Conservation (phyloP, 768 basidiomycete species). For the Phylloporus sp. region DNA sequence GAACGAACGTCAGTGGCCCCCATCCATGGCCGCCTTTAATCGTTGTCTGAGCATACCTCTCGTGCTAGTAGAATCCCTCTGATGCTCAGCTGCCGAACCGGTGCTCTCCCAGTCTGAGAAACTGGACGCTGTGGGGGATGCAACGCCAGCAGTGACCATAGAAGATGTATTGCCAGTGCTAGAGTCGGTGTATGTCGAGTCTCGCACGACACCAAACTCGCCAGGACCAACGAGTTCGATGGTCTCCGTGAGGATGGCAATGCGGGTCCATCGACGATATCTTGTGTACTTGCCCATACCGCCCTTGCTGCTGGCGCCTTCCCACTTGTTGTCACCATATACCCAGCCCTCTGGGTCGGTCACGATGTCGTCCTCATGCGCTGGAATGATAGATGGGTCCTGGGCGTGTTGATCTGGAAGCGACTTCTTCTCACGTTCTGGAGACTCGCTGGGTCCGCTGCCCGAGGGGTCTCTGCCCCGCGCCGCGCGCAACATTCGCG, state of each 20-base stretch:
- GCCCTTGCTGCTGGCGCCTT: slow-evolving; percentile 65
- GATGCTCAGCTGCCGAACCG: slow-evolving; percentile 20
- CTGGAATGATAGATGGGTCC: slow-evolving; percentile 28
- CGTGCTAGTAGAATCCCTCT: slow-evolving; percentile 13
- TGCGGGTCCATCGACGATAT: slow-evolving; percentile 80
- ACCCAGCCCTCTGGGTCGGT: slow-evolving; percentile 93
- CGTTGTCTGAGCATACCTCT: slow-evolving; percentile 27
- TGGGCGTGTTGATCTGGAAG: slow-evolving; percentile 24
- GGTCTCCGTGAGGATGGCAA: slow-evolving; percentile 73
- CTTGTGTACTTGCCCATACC: slow-evolving; percentile 93
- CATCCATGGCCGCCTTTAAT: slow-evolving; percentile 29
- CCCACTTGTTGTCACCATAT: slow-evolving; percentile 96
- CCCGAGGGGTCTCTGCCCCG: slow-evolving; percentile 37
- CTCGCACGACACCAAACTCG: slow-evolving; percentile 28
- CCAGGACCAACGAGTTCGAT: slow-evolving; percentile 51
- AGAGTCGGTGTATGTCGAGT: slow-evolving; percentile 22
- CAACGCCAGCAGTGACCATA: slow-evolving; percentile 22
- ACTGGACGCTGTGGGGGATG: slow-evolving; percentile 28
- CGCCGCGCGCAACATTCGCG: slow-evolving; percentile 54
- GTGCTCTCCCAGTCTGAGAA: slow-evolving; percentile 31
- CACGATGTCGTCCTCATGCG: slow-evolving; percentile 46
- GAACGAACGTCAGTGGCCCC: slow-evolving; percentile 14
- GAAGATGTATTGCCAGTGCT: slow-evolving; percentile 15
- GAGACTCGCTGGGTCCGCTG: slow-evolving; percentile 15
- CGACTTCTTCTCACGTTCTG: slow-evolving; percentile 21